These are phyloP conservation scores for Suillus alpinus DNA, from an alignment of 768 basidiomycete genomes.

Conservation along the genomic window DNA sequence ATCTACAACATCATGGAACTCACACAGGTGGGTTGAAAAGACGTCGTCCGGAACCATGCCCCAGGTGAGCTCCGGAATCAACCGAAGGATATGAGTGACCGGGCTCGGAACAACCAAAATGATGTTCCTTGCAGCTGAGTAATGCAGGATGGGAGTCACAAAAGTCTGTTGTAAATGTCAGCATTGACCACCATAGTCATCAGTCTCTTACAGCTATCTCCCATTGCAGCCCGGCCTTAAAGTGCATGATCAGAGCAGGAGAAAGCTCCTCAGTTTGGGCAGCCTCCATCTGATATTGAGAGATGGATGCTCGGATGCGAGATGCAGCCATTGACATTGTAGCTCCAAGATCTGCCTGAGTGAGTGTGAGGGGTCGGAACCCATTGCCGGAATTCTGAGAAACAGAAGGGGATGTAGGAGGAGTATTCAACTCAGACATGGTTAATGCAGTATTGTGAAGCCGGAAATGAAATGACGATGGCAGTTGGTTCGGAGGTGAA, in stretches of 20 bases:
- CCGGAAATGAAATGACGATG: neutral
- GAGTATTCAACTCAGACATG: no score
- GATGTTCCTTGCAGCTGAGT: no score
- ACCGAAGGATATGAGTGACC: no score
- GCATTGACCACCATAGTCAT: neutral
- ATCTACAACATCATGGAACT: no score
- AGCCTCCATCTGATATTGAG: neutral
- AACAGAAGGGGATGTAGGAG: neutral
- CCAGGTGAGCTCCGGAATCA: no score
- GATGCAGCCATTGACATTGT: neutral
- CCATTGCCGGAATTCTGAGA: neutral
- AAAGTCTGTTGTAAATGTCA: neutral
- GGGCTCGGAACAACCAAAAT: no score
- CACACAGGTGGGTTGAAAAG: no score
- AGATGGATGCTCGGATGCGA: neutral
- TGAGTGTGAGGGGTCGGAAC: neutral
- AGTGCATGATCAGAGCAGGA: neutral
- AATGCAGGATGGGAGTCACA: no score
- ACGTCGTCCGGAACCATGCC: no score
- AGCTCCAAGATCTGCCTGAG: neutral
- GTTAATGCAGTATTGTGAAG: neutral
- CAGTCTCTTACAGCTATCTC: neutral
- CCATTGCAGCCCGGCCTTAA: neutral
- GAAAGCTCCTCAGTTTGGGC: neutral
- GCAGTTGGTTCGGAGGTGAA: neutral